Evolutionary conservation across 116 monocot species (phyloP), one percentile per base, ranked within the genome.

Genomic region (Cymodocea nodosa): DNA sequence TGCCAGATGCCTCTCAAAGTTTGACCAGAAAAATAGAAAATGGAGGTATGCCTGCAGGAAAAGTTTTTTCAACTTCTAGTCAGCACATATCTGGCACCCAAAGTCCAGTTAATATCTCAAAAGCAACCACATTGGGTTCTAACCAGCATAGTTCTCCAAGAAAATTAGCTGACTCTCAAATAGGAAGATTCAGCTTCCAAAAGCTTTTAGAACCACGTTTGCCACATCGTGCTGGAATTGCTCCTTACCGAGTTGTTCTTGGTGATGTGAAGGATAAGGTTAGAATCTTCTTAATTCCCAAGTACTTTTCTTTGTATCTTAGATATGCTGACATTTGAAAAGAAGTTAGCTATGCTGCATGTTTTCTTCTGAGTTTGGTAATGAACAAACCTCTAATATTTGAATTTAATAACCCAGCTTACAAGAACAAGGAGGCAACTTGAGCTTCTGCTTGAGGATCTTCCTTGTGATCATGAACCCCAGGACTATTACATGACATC

Each of bases 191-290:
- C 66, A 89, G 89, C 80, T 89, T 94, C 77, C 73, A 74, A 73
- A 94, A 84, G 73, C 86, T 94, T 73, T 72, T 94, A 59, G 94
- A 94, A 61, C 94, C 94, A 50, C 86, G 89, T 62, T 58, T 79
- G 17, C 78, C 60, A 51, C 79, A 80, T 39, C 80, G 66, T 63
- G 84, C 86, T 69, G 86, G 89, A 58, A 86, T 84, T 70, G 78
- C 94, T 73, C 82, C 89, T 23, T 94, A 89, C 19, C 76, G 94
- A 64, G 84, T 89, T 78, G 84, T 94, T 75, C 86, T 94, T 57
- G 89, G 94, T 48, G 70, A 89, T 84, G 78, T 94, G 14, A 89
- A 81, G 55, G 89, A 89, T n/a, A 94, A 89, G 86, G 93, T 90
- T 63, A 23, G 51, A 53, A 15, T 63, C 30, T 16, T 59, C 58